A percentile compares a stretch with the other conserved stretches of the same genome.
Conservation (phyloP, 2,329 filamentous ascomycete genomes). For the Aspergillus sp. region DNA sequence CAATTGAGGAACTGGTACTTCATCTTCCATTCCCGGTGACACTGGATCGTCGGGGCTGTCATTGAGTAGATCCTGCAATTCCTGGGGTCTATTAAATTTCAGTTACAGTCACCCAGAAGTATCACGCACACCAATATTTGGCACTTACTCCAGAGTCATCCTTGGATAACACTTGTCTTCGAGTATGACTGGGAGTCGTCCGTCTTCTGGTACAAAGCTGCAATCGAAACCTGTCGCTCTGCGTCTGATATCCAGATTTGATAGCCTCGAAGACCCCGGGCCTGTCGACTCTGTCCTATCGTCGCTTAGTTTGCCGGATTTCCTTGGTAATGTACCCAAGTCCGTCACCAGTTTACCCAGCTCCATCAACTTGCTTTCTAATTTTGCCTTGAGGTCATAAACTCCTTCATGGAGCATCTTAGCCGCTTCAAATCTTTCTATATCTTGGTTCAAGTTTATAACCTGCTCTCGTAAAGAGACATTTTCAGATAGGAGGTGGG, state of each 20-base stretch:
- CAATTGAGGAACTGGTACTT: conserved; percentile 41
- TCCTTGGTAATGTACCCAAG: conserved; percentile 42
- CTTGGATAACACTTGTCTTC: conserved; percentile 58
- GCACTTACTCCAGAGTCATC: conserved; percentile 49
- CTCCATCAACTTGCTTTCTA: conserved; percentile 55
- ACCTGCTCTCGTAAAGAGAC: conserved; percentile 55
- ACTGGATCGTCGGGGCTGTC: conserved; percentile 17
- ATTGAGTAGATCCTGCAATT: conserved; percentile 27
- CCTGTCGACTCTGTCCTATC: conserved; percentile 7
- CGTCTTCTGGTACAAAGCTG: conserved; percentile 19
- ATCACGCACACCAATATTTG: background rate
- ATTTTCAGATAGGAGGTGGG: conserved; percentile 57
- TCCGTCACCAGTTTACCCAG: conserved; percentile 51
- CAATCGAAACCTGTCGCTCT: conserved; percentile 11
- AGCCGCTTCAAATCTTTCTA: conserved; percentile 44
- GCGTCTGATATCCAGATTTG: conserved; percentile 9
- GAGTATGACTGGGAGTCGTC: conserved; percentile 52
- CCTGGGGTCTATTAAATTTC: conserved; percentile 25
- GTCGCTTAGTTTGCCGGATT: conserved; percentile 15
- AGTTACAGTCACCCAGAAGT: conserved; percentile 2
- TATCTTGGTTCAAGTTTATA: conserved; percentile 51
- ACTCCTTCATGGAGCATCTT: conserved; percentile 45
- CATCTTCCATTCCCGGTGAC: conserved; percentile 36
- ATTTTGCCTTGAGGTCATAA: conserved; percentile 47
- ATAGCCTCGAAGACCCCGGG: conserved; percentile 7